Evolutionary conservation across 2,329 filamentous ascomycete species (phyloP).

Genomic region (Colletotrichum godetiae): DNA sequence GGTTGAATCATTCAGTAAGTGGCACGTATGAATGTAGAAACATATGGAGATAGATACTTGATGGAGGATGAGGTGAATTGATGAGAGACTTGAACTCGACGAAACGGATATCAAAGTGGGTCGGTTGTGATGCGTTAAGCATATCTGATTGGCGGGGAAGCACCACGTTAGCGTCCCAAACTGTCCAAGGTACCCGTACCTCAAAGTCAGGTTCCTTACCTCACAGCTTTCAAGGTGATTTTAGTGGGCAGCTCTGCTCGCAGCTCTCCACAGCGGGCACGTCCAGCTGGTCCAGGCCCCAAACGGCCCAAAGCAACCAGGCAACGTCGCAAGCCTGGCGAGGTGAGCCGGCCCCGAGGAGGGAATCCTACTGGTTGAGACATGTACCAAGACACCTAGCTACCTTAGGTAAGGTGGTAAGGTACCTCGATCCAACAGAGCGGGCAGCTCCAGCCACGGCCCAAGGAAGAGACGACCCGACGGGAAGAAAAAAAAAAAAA

Average conservation of each 20-base stretch:
- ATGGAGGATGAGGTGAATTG: background rate
- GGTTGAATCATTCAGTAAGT: no score
- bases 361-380: conserved; percentile 28
- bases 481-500: conserved; percentile 3
- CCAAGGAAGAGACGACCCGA: background rate
- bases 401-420: background rate
- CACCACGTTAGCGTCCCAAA: background rate
- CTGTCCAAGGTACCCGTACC: background rate
- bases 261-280: conserved; percentile 24
- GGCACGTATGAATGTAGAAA: no score
- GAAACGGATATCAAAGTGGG: conserved; percentile 22
- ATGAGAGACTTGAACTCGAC: background rate
- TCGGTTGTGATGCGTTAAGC: background rate
- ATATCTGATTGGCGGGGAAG: conserved; percentile 21
- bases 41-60: background rate
- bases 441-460: conserved; percentile 10
- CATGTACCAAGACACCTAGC: background rate
- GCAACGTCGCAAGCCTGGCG: conserved; percentile 25
- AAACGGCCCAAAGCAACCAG: conserved; percentile 22
- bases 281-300: conserved; percentile 19
- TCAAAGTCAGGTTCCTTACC: background rate
- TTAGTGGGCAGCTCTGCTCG: conserved; percentile 2
- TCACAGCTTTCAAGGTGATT: background rate
- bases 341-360: conserved; percentile 11
- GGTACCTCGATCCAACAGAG: conserved; percentile 23